Evolutionary conservation across 768 basidiomycete genomes (phyloP), one percentile per base, ranked within the genome.

Genomic region (Fomitopsis serialis): DNA sequence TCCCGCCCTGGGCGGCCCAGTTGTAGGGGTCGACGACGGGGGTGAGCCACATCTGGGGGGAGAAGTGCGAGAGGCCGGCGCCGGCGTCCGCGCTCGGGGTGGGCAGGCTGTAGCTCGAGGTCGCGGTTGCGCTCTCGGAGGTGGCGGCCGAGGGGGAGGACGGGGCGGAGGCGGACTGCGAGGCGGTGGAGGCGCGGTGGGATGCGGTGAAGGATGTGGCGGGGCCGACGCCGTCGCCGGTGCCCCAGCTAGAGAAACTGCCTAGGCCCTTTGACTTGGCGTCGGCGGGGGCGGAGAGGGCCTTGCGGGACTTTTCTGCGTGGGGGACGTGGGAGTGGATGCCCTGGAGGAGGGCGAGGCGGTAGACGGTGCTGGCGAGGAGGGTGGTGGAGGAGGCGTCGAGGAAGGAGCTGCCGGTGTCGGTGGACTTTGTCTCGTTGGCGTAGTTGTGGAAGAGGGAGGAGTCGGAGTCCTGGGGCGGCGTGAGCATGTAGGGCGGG

Each of bases 21-120:
- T 72, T 64, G 50, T 85, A 65, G 0, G 92, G 92, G 62, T 95
- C 74, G 2, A 88, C 88, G n/a, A 92, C 89, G 5, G 88, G 88
- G 3, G 71, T 73, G 24, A 92, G 68, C 82, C 85, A 88, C 2
- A 88, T 85, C 36, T 81, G 70, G 9, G 57, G n/a, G 0, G 75
- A 76, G 56, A 89, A 77, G 61, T 86, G 82, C 21, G 58, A 59
- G 43, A 77, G 64, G 21, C 48, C 40, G 6, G 57, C 51, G 13
- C 37, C 47, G 8, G 44, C 36, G 3, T 50, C 42, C 12, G 53
- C 42, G 40, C 60, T 67, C 42, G 55, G 43, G 15, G 57, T 4
- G 17, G 54, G n/a, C 19, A 24, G 25, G 5, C 48, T 13, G n/a
- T 44, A 42, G 47, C 50, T 50, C 21, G 55, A 52, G 25, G 35